These are phyloP conservation scores for Colletotrichum gigasporum DNA, from an alignment of 2,329 filamentous ascomycete genomes.

Conservation along the genomic window DNA sequence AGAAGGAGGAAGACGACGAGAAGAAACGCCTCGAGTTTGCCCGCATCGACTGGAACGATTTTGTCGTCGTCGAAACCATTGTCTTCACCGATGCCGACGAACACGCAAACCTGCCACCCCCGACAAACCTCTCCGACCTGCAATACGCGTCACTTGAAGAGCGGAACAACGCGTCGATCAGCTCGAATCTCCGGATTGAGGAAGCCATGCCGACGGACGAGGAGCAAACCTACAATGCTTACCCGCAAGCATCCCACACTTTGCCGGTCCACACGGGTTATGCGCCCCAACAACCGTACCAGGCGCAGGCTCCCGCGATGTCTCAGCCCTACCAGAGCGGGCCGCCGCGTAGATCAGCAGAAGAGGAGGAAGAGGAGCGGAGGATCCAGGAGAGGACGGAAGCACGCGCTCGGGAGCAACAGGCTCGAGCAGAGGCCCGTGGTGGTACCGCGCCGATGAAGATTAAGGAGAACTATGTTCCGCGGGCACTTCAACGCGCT, in stretches of 20 bases:
- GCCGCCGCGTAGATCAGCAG: constrained; percentile 47
- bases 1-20: constrained; percentile 88
- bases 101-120: constrained; percentile 84
- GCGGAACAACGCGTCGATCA: constrained; percentile 89
- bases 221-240: constrained; percentile 66
- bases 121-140: constrained; percentile 88
- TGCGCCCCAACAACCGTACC: constrained; percentile 47
- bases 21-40: constrained; percentile 80
- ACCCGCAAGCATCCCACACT: constrained; percentile 50
- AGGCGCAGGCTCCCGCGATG: constrained; percentile 41
- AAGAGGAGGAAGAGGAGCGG: constrained; percentile 70
- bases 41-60: constrained; percentile 98
- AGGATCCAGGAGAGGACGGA: constrained; percentile 71
- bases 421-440: constrained; percentile 81
- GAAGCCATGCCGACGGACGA: constrained; percentile 91
- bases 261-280: constrained; percentile 57
- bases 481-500: constrained; percentile 78
- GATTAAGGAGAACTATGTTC: constrained; percentile 93
- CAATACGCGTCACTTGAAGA: constrained; percentile 96
- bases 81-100: constrained; percentile 92
- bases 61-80: constrained; percentile 94
- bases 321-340: constrained; percentile 30
- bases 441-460: constrained; percentile 78
- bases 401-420: constrained; percentile 72
- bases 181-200: constrained; percentile 85